A percentile compares a stretch with the other conserved stretches of the same genome.
phyloP scores from a whole-genome alignment of 2,329 filamentous ascomycete species.

The Trichoderma guizhouense region DNA sequence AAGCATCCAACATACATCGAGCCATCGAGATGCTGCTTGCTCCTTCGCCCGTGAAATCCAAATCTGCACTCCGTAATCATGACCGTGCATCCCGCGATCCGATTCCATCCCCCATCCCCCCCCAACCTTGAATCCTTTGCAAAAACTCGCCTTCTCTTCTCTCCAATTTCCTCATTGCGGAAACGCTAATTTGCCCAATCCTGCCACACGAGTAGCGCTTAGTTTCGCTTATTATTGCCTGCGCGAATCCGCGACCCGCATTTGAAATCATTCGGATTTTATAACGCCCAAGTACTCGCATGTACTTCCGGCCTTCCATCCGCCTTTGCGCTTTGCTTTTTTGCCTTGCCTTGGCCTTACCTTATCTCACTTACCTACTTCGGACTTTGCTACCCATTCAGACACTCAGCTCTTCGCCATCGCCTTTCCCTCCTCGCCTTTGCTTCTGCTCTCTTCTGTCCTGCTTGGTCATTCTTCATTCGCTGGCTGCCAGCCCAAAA shows the following conservation, averaged over 20 bases:
- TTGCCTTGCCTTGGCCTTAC: not conserved
- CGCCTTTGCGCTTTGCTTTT: not conserved
- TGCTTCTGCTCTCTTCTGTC: not conserved
- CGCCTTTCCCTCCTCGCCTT: not conserved
- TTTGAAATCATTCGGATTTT: constrained; percentile 15
- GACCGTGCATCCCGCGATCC: too few relatives aligned
- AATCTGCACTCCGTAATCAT: too few relatives aligned
- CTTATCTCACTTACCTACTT: constrained; percentile 2
- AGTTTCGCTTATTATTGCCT: constrained; percentile 9
- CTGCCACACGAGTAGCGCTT: not conserved
- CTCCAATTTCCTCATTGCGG: not conserved
- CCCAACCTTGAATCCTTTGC: not conserved
- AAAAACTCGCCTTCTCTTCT: not conserved
- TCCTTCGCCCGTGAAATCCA: too few relatives aligned
- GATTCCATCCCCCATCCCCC: too few relatives aligned
- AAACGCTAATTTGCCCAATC: not conserved
- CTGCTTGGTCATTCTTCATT: not conserved
- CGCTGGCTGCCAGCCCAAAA: not conserved
- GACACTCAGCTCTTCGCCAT: not conserved
- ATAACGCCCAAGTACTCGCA: not conserved
- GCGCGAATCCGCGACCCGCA: constrained; percentile 11
- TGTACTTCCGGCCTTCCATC: not conserved
- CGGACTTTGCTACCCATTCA: not conserved
- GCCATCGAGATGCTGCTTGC: too few relatives aligned
- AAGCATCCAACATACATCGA: too few relatives aligned